Percentiles rank a stretch among this genome's conserved stretches.
phyloP scores from a whole-genome alignment of 768 basidiomycete genomes.

The Peribolospora baueri region DNA sequence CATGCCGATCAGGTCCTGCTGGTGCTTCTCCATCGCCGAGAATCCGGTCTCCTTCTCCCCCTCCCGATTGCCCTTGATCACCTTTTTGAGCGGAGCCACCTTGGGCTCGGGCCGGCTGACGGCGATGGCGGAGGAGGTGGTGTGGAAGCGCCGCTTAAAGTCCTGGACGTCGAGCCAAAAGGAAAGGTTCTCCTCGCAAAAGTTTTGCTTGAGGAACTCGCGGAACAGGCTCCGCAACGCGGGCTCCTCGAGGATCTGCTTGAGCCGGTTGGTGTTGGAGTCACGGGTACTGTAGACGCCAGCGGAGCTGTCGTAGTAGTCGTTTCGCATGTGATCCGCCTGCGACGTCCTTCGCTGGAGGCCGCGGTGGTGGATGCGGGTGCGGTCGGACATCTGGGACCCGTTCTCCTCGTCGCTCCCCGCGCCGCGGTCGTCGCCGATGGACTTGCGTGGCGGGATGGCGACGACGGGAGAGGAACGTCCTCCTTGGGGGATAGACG shows the following conservation, averaged over 20 bases:
- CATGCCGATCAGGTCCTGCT: conserved; percentile 78
- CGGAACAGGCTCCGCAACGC: conserved; percentile 70
- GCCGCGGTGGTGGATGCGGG: not conserved
- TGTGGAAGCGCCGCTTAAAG: conserved; percentile 86
- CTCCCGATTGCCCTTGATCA: not conserved
- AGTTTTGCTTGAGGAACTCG: conserved; percentile 77
- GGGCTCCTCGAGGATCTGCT: conserved; percentile 80
- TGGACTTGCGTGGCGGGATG: too few species aligned
- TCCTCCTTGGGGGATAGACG: too few species aligned
- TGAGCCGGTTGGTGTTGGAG: conserved; percentile 73
- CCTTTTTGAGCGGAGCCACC: too few species aligned
- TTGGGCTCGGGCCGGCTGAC: conserved; percentile 3
- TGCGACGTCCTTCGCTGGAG: conserved; percentile 6
- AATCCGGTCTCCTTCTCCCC: conserved; percentile 13
- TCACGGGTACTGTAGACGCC: conserved; percentile 30
- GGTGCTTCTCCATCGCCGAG: conserved; percentile 81
- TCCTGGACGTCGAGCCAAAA: conserved; percentile 97
- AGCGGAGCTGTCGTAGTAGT: too few species aligned
- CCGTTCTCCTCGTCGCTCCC: not conserved
- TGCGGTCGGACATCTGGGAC: not conserved
- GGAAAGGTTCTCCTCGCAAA: conserved; percentile 91
- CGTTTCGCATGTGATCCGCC: too few species aligned
- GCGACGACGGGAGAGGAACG: too few species aligned
- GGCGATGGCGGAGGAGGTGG: conserved; percentile 65
- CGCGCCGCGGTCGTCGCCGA: not conserved